Evolutionary conservation across 2,329 filamentous ascomycete species (phyloP).

Genomic region (Xylariaceae sp.): DNA sequence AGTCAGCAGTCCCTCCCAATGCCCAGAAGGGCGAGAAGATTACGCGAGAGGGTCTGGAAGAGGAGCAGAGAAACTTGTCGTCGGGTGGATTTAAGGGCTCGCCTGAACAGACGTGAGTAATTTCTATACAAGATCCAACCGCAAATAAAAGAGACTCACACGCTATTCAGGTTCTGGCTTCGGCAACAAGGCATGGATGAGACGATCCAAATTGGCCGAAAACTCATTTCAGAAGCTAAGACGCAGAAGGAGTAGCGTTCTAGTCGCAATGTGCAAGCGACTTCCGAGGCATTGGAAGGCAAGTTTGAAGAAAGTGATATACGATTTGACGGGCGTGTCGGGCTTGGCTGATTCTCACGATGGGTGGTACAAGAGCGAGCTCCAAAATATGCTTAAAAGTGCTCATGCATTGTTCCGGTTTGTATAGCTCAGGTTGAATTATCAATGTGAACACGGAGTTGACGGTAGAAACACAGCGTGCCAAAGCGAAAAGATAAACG

Average conservation of each 20-base stretch:
- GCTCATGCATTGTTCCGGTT: too few relatives aligned
- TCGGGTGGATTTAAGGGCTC: constrained; percentile 42
- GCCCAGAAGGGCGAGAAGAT: constrained; percentile 57
- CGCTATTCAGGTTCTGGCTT: constrained; percentile 53
- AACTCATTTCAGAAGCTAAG: constrained; percentile 48
- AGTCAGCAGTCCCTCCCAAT: constrained; percentile 44
- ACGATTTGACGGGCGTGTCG: background rate
- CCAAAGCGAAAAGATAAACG: too few relatives aligned
- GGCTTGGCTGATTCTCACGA: background rate
- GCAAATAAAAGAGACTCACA: constrained; percentile 17
- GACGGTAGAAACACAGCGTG: too few relatives aligned
- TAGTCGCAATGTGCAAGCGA: background rate
- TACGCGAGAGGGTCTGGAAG: constrained; percentile 61
- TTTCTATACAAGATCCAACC: background rate
- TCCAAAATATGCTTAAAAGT: too few relatives aligned
- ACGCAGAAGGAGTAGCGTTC: constrained; percentile 9
- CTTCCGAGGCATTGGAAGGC: constrained; percentile 1
- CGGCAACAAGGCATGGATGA: constrained; percentile 56
- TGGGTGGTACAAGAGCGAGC: too few relatives aligned
- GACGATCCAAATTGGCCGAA: constrained; percentile 53
- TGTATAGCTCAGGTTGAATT: too few relatives aligned
- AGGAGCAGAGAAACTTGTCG: constrained; percentile 52
- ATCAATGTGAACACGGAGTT: too few relatives aligned
- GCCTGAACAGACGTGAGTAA: constrained; percentile 48
- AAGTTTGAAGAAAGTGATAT: constrained; percentile 1